Conservation (phyloP, 2,329 filamentous ascomycete genomes). For the Aspergillus fumigatus region DNA sequence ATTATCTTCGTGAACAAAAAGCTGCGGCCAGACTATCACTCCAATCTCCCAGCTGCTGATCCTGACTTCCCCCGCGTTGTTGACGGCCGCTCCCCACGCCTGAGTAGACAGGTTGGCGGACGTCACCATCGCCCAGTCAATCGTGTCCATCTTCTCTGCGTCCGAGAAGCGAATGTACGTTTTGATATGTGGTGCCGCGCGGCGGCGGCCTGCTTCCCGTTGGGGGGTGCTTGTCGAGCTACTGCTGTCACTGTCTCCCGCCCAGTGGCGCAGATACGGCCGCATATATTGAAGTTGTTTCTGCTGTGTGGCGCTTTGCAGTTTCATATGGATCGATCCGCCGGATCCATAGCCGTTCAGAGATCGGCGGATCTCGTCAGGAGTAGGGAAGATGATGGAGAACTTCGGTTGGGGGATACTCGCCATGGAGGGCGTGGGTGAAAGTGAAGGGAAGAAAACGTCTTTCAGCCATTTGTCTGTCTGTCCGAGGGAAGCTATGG, state of each 20-base stretch:
- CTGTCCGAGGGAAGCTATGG: slow-evolving; percentile 71
- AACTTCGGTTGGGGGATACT: slow-evolving; percentile 45
- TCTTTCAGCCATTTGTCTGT: slow-evolving; percentile 68
- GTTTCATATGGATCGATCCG: slow-evolving; percentile 75
- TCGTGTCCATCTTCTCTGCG: slow-evolving; percentile 34
- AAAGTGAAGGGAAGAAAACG: slow-evolving; percentile 53
- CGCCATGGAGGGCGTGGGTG: slow-evolving; percentile 15
- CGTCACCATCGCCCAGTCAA: slow-evolving; percentile 83
- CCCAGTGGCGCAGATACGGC: slow-evolving; percentile 72
- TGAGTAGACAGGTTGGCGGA: slow-evolving; percentile 91
- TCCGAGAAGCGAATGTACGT: slow-evolving; percentile 69
- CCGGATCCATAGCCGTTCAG: slow-evolving; percentile 76
- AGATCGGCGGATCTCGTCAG: slow-evolving; percentile 70
- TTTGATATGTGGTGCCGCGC: slow-evolving; percentile 83
- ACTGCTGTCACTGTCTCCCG: slow-evolving; percentile 47
- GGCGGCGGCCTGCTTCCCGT: slow-evolving; percentile 56
- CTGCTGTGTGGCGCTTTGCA: slow-evolving; percentile 62
- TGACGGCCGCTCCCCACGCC: slow-evolving; percentile 71
- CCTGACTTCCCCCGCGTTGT: slow-evolving; percentile 56
- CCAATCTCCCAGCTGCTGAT: slow-evolving; percentile 82
- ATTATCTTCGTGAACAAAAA: slow-evolving; percentile 34
- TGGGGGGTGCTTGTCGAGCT: neutral
- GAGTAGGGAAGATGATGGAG: slow-evolving; percentile 75
- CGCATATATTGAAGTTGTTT: slow-evolving; percentile 71
- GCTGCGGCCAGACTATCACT: slow-evolving; percentile 72